Conservation (phyloP, 495 filamentous ascomycete genomes). For the Jackrogersella minutella region DNA sequence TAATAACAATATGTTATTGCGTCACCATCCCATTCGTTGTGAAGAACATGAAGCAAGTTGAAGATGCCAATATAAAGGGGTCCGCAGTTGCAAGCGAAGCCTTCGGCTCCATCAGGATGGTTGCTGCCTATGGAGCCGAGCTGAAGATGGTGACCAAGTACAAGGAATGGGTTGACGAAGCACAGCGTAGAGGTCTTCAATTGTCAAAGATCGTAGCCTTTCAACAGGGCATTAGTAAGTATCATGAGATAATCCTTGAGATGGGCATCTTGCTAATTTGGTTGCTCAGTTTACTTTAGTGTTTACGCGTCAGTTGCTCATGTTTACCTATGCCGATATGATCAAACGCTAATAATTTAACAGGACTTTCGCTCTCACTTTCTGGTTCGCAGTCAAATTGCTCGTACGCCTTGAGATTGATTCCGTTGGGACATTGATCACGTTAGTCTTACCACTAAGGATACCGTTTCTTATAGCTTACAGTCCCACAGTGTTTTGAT, state of each 20-base stretch:
- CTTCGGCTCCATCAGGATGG: conserved; percentile 64
- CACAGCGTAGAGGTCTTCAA: conserved; percentile 61
- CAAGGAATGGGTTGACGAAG: conserved; percentile 63
- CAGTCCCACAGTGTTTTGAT: conserved; percentile 59
- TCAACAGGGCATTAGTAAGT: conserved; percentile 54
- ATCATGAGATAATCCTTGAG: neutral
- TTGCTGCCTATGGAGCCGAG: conserved; percentile 71
- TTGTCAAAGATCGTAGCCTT: conserved; percentile 58
- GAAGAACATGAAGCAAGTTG: conserved; percentile 61
- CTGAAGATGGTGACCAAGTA: conserved; percentile 62
- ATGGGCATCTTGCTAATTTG: conserved; percentile 6
- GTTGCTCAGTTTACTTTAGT: conserved; percentile 50
- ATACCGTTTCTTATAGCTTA: neutral
- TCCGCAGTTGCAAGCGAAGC: conserved; percentile 67
- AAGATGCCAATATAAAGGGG: conserved; percentile 66
- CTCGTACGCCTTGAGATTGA: conserved; percentile 44
- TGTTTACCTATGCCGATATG: neutral
- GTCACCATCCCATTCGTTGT: conserved; percentile 64
- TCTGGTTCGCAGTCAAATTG: conserved; percentile 55
- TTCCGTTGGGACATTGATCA: conserved; percentile 57
- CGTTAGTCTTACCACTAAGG: conserved; percentile 48
- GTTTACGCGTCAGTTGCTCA: conserved; percentile 50
- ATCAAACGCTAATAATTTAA: conserved; percentile 8
- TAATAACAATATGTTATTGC: conserved; percentile 65
- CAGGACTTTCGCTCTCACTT: conserved; percentile 57